Percentiles rank a stretch among this genome's conserved stretches.
Conservation (phyloP, 2,329 filamentous ascomycete genomes). For the Allantophomopsis cytisporea region DNA sequence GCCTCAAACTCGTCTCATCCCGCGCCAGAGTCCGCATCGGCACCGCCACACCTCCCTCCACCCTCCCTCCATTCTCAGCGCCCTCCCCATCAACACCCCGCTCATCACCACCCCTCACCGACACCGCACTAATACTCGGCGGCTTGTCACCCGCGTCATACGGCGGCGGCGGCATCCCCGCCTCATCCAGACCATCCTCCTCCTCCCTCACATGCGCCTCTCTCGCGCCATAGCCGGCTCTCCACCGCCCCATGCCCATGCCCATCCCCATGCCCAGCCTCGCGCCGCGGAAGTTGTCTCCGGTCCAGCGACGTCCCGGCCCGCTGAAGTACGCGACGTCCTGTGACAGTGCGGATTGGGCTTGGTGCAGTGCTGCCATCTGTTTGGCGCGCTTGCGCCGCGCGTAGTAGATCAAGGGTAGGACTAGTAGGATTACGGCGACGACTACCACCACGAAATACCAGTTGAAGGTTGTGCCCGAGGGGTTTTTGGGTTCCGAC, state of each 20-base stretch:
- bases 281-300: not conserved
- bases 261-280: too few species aligned
- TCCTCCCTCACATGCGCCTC: conserved; percentile 10
- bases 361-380: conserved; percentile 4
- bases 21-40: not conserved
- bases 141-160: conserved; percentile 26
- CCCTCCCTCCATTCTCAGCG: not conserved
- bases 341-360: conserved; percentile 17
- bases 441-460: conserved; percentile 34
- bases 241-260: not conserved
- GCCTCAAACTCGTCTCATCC: not conserved
- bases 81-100: not conserved
- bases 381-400: conserved; percentile 18
- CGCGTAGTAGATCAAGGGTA: conserved; percentile 28
- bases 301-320: not conserved
- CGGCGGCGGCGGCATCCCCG: conserved; percentile 51
- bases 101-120: not conserved
- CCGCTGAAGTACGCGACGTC: conserved; percentile 11
- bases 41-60: not conserved
- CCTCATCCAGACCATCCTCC: conserved; percentile 46
- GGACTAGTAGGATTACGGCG: conserved; percentile 26
- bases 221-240: conserved; percentile 3
- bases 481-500: conserved; percentile 2
- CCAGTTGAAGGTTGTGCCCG: conserved; percentile 32
- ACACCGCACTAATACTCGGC: conserved; percentile 9